Conservation (phyloP, 805 yeast species). For the Kluyveromyces siamensis region DNA sequence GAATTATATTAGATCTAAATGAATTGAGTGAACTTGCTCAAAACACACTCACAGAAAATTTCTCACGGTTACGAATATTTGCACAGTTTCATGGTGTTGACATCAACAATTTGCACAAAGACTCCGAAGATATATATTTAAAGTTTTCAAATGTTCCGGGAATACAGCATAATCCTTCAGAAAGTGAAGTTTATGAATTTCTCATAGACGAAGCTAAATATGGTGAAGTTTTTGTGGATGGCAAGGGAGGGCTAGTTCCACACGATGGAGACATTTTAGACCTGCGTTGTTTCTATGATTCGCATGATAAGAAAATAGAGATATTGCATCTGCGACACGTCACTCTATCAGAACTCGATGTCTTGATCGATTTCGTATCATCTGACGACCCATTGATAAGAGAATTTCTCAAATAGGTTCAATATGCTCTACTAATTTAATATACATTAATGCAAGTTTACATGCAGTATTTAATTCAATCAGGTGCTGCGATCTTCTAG, state of each 20-base stretch:
- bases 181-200: not conserved
- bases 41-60: not conserved
- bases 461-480: not conserved
- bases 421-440: not conserved
- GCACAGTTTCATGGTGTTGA: slow-evolving; percentile 1
- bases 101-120: not conserved
- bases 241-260: not conserved
- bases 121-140: not conserved
- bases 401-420: not conserved
- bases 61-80: not conserved
- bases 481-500: not conserved
- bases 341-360: slow-evolving; percentile 2
- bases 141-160: not conserved
- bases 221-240: not conserved
- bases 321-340: slow-evolving; percentile 4
- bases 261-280: slow-evolving; percentile 7
- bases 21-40: not conserved
- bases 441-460: not conserved
- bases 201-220: slow-evolving; percentile 1
- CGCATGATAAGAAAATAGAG: slow-evolving; percentile 2
- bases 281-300: slow-evolving; percentile 3
- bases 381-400: not conserved
- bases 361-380: slow-evolving; percentile 2
- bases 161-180: not conserved
- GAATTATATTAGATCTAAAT: not conserved